Evolutionary conservation across 371 early-diverging fungal genomes (phyloP), one percentile per base, ranked within the genome.

Genomic region (Mortierella sp.): DNA sequence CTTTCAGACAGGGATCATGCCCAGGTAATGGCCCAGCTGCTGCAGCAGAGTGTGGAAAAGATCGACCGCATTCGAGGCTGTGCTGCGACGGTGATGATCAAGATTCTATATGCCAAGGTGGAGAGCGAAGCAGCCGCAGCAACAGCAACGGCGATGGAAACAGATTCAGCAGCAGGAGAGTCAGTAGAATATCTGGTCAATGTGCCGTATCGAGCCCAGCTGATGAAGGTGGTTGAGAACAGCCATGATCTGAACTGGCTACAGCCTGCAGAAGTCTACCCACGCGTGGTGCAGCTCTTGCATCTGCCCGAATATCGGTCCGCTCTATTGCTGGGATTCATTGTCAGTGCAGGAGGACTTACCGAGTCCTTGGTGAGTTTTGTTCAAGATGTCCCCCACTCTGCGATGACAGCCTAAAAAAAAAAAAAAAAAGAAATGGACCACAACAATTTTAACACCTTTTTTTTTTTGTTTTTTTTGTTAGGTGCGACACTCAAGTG

Each of bases 11-110:
- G 68, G 11, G 63, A 66, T 65, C 53, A 79, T 19, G 28, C 60
- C 7, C 63, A 64, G 0, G 65, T 90, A 8, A 58, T 93, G 19
- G 79, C 80, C 15, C 82, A 79, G 11, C 49, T 91, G 23, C 58
- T 92, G 34, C 87, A 90, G 46, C 94, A 95, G 73, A 81, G 89
- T 56, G 90, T 93, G 1, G 94, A 94, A 61, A 87, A 92, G 60
- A 95, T 95, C 65, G 94, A 95, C 73, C 81, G 90, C 39, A 87
- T 93, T 8, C 81, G 95, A 55, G 84, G 84, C 6, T 73, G 76
- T 39, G 93, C 94, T 1, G 92, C 93, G 5, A 63, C 60, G 6
- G 86, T 85, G 1, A 64, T 95, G 67, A 21, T 34, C 43, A 57
- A 52, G 48, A 65, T 79, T 14, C 85, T 70, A 32, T 84, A 79